Conservation (phyloP, 2,329 filamentous ascomycete genomes). For the Cladophialophora exuberans region DNA sequence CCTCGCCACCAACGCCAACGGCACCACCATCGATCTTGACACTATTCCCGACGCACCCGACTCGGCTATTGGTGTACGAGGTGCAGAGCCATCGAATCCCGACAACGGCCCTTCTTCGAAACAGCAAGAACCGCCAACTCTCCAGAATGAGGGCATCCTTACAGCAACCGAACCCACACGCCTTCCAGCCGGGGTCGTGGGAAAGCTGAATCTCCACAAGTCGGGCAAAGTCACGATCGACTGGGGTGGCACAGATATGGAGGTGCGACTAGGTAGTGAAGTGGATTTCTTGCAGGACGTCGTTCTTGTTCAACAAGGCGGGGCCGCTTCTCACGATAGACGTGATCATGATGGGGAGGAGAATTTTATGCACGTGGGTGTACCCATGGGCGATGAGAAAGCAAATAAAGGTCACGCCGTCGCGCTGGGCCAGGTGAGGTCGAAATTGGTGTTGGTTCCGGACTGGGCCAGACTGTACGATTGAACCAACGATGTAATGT, state of each 20-base stretch:
- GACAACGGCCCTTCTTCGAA: background rate
- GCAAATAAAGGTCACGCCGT: constrained; percentile 46
- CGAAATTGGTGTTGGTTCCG: constrained; percentile 66
- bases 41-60: constrained; percentile 1
- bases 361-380: constrained; percentile 23
- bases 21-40: constrained; percentile 30
- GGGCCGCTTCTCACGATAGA: background rate
- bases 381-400: constrained; percentile 37
- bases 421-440: constrained; percentile 65
- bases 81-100: constrained; percentile 8
- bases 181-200: constrained; percentile 58
- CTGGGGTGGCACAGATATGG: constrained; percentile 65
- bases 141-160: constrained; percentile 37
- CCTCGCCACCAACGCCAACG: background rate
- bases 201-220: constrained; percentile 64
- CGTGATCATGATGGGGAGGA: constrained; percentile 11
- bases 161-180: constrained; percentile 45
- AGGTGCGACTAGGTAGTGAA: constrained; percentile 59
- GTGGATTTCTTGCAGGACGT: constrained; percentile 65
- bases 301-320: constrained; percentile 41
- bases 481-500: constrained; percentile 8
- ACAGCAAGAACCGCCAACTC: constrained; percentile 16
- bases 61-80: constrained; percentile 7
- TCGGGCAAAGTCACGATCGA: constrained; percentile 65
- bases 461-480: constrained; percentile 60